Conservation (phyloP, 1,284 basidiomycete species). For the Anthracocystis walkeri region DNA sequence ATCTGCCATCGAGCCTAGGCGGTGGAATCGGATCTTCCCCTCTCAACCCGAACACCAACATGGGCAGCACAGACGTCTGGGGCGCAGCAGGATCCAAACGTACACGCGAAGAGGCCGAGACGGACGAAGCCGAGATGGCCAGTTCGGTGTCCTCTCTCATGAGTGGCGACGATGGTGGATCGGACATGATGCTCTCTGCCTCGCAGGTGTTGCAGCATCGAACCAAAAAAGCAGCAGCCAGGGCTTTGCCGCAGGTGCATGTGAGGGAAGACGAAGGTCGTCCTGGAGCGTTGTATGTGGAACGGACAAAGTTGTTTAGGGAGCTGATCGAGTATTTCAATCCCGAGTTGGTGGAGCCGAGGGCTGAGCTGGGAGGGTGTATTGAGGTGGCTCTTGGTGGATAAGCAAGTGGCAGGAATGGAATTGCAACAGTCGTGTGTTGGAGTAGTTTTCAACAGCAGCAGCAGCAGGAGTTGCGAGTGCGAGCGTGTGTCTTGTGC, state of each 20-base stretch:
- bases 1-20: not conserved
- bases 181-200: slow-evolving; percentile 49
- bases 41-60: slow-evolving; percentile 23
- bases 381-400: slow-evolving; percentile 47
- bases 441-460: not conserved
- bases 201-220: slow-evolving; percentile 40
- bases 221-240: slow-evolving; percentile 16
- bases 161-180: slow-evolving; percentile 38
- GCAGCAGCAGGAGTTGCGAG: too few species aligned
- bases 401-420: not conserved
- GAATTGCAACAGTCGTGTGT: not conserved
- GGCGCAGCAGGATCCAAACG: slow-evolving; percentile 35
- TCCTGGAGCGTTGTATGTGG: slow-evolving; percentile 43
- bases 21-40: slow-evolving; percentile 34
- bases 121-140: slow-evolving; percentile 46
- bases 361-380: slow-evolving; percentile 61
- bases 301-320: slow-evolving; percentile 62
- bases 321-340: slow-evolving; percentile 66
- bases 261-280: slow-evolving; percentile 39
- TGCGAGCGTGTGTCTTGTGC: too few species aligned
- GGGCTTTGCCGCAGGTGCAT: slow-evolving; percentile 13
- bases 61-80: slow-evolving; percentile 11
- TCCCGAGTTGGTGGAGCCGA: slow-evolving; percentile 59
- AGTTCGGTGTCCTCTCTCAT: slow-evolving; percentile 42
- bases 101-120: slow-evolving; percentile 38